phyloP scores from a whole-genome alignment of 2,329 filamentous ascomycete genomes.

The Apiospora hydei region DNA sequence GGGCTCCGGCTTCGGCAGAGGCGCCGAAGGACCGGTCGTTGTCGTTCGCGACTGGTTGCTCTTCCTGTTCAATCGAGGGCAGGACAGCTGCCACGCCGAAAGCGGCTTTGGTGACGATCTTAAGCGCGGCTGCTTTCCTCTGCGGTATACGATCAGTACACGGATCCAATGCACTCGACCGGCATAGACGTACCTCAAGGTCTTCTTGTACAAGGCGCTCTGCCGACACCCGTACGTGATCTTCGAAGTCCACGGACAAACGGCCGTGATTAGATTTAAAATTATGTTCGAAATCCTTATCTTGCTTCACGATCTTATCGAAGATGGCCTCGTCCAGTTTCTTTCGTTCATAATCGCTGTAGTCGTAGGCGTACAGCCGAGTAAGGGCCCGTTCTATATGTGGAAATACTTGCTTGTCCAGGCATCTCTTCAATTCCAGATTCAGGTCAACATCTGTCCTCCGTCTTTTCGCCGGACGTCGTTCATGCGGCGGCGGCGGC shows the following conservation, averaged over 20 bases:
- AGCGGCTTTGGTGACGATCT: background rate
- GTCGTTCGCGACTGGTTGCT: background rate
- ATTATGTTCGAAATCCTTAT: background rate
- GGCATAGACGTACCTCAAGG: background rate
- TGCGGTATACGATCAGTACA: background rate
- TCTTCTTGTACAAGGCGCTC: background rate
- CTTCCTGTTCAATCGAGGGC: slow-evolving; percentile 20
- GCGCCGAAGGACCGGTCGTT: slow-evolving; percentile 15
- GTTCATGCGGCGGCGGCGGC: background rate
- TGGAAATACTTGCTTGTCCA: background rate
- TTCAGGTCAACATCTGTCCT: background rate
- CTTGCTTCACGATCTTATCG: background rate
- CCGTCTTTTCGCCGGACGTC: background rate
- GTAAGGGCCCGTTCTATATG: slow-evolving; percentile 9
- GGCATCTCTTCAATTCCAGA: background rate
- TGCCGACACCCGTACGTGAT: background rate
- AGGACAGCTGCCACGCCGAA: background rate
- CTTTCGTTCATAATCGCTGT: background rate
- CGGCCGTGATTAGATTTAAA: background rate
- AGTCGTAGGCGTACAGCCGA: background rate
- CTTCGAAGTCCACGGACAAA: background rate
- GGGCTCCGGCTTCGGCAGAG: slow-evolving; percentile 25
- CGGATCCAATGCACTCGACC: background rate
- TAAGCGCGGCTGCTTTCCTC: background rate
- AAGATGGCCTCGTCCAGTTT: background rate